Evolutionary conservation across 2,329 filamentous ascomycete species (phyloP), one percentile per base, ranked within the genome.

Genomic region (Metarhizium sp.): DNA sequence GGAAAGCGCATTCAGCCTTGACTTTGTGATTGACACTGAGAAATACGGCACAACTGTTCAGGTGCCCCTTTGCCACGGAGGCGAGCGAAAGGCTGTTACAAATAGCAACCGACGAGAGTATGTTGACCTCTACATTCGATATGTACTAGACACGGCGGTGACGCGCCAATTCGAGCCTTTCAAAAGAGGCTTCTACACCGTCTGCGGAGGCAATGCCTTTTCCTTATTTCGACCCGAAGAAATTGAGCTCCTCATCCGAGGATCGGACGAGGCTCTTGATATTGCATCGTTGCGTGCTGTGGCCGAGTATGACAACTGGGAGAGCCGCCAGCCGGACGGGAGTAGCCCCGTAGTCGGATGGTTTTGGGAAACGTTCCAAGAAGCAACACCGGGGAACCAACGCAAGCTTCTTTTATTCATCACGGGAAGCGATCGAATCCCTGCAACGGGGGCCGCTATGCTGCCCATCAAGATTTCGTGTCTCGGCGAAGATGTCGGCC

Each of bases 171-270:
- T 95, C 60, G 90, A 95, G 66, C 91, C 92, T 0, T 96, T 96
- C 77, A 94, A 94, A 67, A 83, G 91, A 54, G 92, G 92, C 1
- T 96, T 96, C 71, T 96, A 90, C 68, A 95, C 88, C 0, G 90
- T 96, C 32, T 95, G 90, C 66, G 88, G 87, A 40, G 90, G 91
- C 40, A 95, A 94, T 66, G 91, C 92, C 0, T 76, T 96, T 40
- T 90, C 87, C 1, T 79, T 96, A 2, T 96, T 96, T 69, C 82
- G 89, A 16, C 87, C 92, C 0, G 91, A 96, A 67, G 92, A 96
- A 68, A 95, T 96, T 59, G 92, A 96, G 67, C 79, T 95, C 3
- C 78, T 96, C 1, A 81, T 96, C 5, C 80, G 91, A 52, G 91
- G 91, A 11, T 94, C 89, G 7, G 90, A 95, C 60, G 91, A 95